Evolutionary conservation across 2,329 filamentous ascomycete genomes (phyloP).

Genomic region (Xylariaceae sp.): DNA sequence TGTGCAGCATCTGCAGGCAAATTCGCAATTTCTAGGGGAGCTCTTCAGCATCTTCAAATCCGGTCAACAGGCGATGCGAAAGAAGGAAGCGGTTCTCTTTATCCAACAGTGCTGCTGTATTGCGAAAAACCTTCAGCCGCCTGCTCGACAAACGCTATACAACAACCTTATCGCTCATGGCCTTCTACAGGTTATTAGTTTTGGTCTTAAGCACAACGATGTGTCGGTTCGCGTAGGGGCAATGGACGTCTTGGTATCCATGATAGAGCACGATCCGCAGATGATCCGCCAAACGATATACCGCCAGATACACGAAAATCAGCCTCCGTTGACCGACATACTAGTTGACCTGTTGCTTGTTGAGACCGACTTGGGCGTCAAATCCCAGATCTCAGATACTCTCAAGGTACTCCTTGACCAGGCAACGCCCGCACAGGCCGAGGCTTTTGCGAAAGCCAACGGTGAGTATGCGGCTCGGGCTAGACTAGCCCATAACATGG

Average conservation of each 20-base stretch:
- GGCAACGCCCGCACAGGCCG: constrained; percentile 45
- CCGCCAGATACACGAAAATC: constrained; percentile 82
- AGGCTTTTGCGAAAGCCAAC: constrained; percentile 57
- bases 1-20: constrained; percentile 85
- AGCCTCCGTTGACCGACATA: constrained; percentile 80
- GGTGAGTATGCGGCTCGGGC: constrained; percentile 62
- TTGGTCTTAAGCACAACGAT: constrained; percentile 78
- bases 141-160: constrained; percentile 73
- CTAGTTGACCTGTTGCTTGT: constrained; percentile 86
- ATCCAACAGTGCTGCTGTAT: constrained; percentile 95
- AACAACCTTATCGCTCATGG: constrained; percentile 86
- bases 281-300: constrained; percentile 94
- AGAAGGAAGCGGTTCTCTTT: constrained; percentile 92
- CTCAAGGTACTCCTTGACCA: constrained; percentile 89
- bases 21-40: constrained; percentile 70
- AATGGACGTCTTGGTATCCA: constrained; percentile 85
- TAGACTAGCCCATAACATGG: constrained; percentile 41
- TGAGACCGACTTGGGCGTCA: constrained; percentile 89
- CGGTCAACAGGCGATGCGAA: constrained; percentile 62
- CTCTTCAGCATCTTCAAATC: constrained; percentile 80
- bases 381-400: constrained; percentile 90
- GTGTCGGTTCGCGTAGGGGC: constrained; percentile 83
- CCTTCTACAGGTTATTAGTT: constrained; percentile 83
- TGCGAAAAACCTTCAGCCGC: constrained; percentile 87
- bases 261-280: constrained; percentile 92